Evolutionary conservation across 768 basidiomycete species (phyloP).

Genomic region (Tylopilus plumbeoviolaceoides): DNA sequence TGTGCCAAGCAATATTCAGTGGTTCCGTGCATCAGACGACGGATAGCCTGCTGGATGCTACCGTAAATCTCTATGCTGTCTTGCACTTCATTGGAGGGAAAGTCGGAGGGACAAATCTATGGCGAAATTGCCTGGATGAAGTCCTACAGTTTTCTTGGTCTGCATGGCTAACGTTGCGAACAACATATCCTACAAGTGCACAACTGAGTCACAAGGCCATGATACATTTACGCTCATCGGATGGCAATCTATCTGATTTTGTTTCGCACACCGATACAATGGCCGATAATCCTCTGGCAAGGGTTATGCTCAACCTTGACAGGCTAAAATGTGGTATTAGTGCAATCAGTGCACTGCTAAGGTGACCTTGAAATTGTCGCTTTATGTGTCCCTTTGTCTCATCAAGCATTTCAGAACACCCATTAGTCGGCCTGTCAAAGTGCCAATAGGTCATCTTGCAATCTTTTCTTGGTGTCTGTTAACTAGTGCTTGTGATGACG

Average conservation of each 20-base stretch:
- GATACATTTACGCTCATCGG: slow-evolving; percentile 1
- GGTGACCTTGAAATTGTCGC: slow-evolving; percentile 32
- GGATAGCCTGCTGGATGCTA: slow-evolving; percentile 38
- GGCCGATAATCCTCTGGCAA: slow-evolving; percentile 44
- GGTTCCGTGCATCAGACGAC: slow-evolving; percentile 47
- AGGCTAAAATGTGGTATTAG: slow-evolving; percentile 51
- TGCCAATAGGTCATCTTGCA: slow-evolving; percentile 64
- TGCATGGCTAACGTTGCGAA: slow-evolving; percentile 53
- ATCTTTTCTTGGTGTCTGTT: slow-evolving; percentile 51
- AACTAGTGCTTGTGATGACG: slow-evolving; percentile 44
- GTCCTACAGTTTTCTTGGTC: slow-evolving; percentile 63
- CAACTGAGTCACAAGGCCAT: slow-evolving; percentile 12
- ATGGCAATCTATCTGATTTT: slow-evolving; percentile 7
- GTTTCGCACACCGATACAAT: slow-evolving; percentile 14
- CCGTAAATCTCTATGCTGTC: slow-evolving; percentile 55
- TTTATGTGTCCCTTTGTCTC: not conserved
- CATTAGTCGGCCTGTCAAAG: slow-evolving; percentile 56
- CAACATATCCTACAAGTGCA: slow-evolving; percentile 50
- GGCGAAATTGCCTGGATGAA: slow-evolving; percentile 75
- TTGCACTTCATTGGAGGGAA: slow-evolving; percentile 77
- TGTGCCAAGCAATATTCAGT: slow-evolving; percentile 54
- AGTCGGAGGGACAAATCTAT: slow-evolving; percentile 63
- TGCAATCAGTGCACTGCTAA: slow-evolving; percentile 52
- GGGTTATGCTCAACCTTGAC: slow-evolving; percentile 56
- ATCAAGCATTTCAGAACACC: slow-evolving; percentile 38